Percentiles rank a stretch among this genome's conserved stretches.
Conservation (phyloP, 2,329 filamentous ascomycete species). For the Colletotrichum noveboracense region DNA sequence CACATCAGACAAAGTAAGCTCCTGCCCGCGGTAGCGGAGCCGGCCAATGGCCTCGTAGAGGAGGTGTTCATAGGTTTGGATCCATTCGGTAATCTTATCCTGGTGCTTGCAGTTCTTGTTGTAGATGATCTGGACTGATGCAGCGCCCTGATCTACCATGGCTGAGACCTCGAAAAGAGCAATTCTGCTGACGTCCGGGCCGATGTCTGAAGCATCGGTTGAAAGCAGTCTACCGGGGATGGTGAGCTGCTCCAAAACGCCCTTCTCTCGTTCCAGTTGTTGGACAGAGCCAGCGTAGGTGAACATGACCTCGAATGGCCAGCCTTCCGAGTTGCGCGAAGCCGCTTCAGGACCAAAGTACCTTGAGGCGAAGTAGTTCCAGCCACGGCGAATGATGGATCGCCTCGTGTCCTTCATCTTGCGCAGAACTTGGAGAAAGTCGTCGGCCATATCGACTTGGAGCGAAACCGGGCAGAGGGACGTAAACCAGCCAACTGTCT, state of each 20-base stretch:
- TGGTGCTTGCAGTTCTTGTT: conserved; percentile 46
- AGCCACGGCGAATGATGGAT: conserved; percentile 46
- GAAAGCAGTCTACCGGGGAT: conserved; percentile 42
- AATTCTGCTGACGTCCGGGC: conserved; percentile 50
- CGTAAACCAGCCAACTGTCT: conserved; percentile 67
- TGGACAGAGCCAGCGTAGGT: conserved; percentile 58
- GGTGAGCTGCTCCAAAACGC: conserved; percentile 53
- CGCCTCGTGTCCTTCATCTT: conserved; percentile 58
- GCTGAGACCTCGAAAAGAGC: conserved; percentile 57
- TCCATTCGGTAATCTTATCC: conserved; percentile 50
- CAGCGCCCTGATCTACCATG: conserved; percentile 49
- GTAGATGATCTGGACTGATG: conserved; percentile 51
- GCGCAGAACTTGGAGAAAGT: conserved; percentile 56
- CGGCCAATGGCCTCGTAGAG: conserved; percentile 48
- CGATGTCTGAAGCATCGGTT: conserved; percentile 48
- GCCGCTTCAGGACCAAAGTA: conserved; percentile 40
- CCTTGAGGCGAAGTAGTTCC: conserved; percentile 54
- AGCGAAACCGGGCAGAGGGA: conserved; percentile 57
- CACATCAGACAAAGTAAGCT: conserved; percentile 56
- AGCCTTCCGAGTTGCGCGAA: conserved; percentile 38
- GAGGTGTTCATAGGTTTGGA: conserved; percentile 50
- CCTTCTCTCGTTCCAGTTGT: conserved; percentile 51
- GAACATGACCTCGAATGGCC: conserved; percentile 64
- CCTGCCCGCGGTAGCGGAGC: conserved; percentile 46
- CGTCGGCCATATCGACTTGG: conserved; percentile 45